Evolutionary conservation across 176 grass and related monocot species (phyloP).

Genomic region (Phragmites australis): DNA sequence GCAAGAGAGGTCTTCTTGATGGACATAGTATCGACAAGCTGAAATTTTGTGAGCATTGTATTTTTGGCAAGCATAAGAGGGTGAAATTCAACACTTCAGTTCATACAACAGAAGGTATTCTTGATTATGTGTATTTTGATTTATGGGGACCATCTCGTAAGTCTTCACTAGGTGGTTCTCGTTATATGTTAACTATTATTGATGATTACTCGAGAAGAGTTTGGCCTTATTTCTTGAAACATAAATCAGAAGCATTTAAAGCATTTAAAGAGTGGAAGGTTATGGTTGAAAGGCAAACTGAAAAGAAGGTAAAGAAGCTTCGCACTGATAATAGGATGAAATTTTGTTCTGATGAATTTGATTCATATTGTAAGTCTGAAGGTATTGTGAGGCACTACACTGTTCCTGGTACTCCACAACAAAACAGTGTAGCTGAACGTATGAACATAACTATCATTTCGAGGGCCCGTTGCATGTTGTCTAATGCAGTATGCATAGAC

Average conservation of each 20-base stretch:
- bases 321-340: constrained; percentile 13
- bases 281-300: not conserved
- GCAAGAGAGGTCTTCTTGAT: not conserved
- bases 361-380: no score
- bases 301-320: constrained; percentile 10
- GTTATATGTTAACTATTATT: not conserved
- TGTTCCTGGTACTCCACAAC: no score
- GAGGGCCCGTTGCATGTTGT: no score
- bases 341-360: not conserved
- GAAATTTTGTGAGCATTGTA: not conserved
- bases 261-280: not conserved
- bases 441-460: no score
- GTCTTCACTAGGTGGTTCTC: no score
- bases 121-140: not conserved
- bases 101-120: not conserved
- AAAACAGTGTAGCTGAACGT: no score
- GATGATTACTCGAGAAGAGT: not conserved
- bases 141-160: not conserved
- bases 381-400: no score
- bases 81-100: not conserved
- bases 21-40: not conserved
- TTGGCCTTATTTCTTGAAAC: constrained; percentile 14
- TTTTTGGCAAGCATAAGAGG: not conserved
- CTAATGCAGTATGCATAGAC: no score
- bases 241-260: not conserved